These are phyloP conservation scores for Auricularia sp. DNA, from an alignment of 768 basidiomycete species.

Conservation along the genomic window DNA sequence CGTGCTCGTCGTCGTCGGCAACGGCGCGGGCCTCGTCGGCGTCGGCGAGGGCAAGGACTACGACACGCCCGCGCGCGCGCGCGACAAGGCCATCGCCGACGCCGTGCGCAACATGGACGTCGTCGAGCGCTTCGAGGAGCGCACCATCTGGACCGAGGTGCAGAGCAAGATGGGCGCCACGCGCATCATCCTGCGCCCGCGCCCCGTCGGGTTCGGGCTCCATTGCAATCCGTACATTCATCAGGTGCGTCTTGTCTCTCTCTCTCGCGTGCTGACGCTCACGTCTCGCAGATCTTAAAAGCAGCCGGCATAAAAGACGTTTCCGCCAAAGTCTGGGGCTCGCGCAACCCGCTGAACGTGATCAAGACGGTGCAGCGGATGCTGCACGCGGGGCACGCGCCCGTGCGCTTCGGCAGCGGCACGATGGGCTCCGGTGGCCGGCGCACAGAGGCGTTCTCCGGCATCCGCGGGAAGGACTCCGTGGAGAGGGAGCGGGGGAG, in stretches of 20 bases:
- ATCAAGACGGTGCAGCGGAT: constrained; percentile 77
- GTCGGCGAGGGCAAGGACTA: constrained; percentile 71
- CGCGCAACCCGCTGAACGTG: constrained; percentile 74
- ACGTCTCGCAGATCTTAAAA: constrained; percentile 48
- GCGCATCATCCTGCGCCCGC: constrained; percentile 65
- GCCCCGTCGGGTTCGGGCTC: constrained; percentile 86
- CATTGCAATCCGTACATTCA: constrained; percentile 84
- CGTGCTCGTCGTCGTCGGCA: constrained; percentile 62
- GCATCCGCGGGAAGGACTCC: constrained; percentile 55
- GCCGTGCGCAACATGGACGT: constrained; percentile 85
- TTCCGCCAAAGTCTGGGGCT: constrained; percentile 92
- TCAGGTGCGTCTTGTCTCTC: constrained; percentile 14
- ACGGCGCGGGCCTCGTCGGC: constrained; percentile 76
- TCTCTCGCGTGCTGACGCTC: background rate
- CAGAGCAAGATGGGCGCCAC: constrained; percentile 77
- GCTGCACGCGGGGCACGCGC: constrained; percentile 76
- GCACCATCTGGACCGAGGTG: constrained; percentile 93
- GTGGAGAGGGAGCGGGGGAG: constrained; percentile 78
- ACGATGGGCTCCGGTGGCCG: constrained; percentile 43
- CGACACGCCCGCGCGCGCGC: constrained; percentile 37
- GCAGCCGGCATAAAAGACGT: constrained; percentile 93
- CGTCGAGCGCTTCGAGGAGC: constrained; percentile 86
- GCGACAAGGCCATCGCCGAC: constrained; percentile 46
- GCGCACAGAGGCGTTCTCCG: constrained; percentile 64
- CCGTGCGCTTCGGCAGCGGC: constrained; percentile 73